Conservation (phyloP, 148 eudicot genomes). For the Cornus controversa region DNA sequence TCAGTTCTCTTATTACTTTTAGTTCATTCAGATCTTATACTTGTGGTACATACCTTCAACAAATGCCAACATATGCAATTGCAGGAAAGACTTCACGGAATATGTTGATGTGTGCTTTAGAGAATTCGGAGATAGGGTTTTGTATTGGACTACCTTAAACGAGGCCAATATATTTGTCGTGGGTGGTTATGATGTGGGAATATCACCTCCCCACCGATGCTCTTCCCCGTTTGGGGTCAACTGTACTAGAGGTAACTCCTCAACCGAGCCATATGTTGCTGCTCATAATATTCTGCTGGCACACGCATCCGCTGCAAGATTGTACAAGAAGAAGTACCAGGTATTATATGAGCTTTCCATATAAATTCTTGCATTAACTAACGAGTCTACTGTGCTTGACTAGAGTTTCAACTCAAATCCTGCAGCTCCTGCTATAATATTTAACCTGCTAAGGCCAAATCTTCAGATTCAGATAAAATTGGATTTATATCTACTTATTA, state of each 20-base stretch:
- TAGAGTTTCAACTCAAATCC: background rate
- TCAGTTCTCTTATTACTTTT: background rate
- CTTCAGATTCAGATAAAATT: too few species aligned
- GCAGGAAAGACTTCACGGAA: conserved; percentile 57
- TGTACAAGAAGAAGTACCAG: conserved; percentile 53
- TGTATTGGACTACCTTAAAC: conserved; percentile 58
- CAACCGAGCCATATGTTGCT: conserved; percentile 47
- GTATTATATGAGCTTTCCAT: conserved; percentile 22
- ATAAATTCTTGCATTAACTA: too few species aligned
- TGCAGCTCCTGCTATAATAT: background rate
- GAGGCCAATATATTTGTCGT: conserved; percentile 42
- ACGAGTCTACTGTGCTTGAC: too few species aligned
- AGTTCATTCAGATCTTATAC: background rate
- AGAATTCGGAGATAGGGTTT: conserved; percentile 61
- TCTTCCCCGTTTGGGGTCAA: conserved; percentile 28
- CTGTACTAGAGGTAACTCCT: conserved; percentile 48
- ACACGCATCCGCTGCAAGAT: conserved; percentile 53
- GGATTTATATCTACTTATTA: too few species aligned
- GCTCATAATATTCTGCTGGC: conserved; percentile 59
- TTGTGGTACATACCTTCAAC: background rate
- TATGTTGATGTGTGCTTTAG: conserved; percentile 69
- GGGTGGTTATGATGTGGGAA: conserved; percentile 38
- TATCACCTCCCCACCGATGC: conserved; percentile 39
- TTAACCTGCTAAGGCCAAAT: too few species aligned
- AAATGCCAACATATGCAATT: background rate